Conservation (phyloP, 352 stramenopile species). For the Phytopythium boreale region DNA sequence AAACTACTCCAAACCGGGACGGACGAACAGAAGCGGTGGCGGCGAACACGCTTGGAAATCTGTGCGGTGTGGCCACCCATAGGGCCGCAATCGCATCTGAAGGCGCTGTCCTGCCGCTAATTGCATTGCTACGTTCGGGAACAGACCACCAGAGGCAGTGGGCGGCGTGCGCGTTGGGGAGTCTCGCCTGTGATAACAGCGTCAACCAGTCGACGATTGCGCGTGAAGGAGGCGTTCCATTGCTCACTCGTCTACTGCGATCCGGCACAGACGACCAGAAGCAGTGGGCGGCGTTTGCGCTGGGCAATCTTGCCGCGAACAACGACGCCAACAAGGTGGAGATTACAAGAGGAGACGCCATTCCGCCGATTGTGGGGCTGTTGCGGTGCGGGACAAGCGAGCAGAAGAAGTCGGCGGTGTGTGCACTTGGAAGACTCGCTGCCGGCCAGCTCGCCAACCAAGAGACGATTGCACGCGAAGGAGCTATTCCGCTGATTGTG, state of each 20-base stretch:
- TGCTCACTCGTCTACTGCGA: neutral
- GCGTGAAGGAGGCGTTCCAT: neutral
- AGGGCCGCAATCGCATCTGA: neutral
- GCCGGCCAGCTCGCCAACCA: too few relatives aligned
- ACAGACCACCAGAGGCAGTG: neutral
- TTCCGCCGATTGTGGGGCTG: neutral
- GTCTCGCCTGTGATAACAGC: neutral
- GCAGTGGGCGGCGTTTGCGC: neutral
- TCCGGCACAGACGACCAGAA: neutral
- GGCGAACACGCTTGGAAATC: too few relatives aligned
- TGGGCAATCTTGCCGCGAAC: neutral
- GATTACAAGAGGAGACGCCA: neutral
- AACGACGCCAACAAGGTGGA: neutral
- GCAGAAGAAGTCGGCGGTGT: neutral
- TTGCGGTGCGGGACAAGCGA: neutral
- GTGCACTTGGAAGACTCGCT: neutral
- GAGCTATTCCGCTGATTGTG: constrained; percentile 5
- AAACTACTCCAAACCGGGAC: neutral
- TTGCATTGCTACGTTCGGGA: neutral
- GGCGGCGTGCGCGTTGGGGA: neutral
- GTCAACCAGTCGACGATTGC: neutral
- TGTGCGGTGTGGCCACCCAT: too few relatives aligned
- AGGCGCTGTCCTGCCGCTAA: neutral
- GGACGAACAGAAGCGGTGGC: neutral
- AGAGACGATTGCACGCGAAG: neutral